Conservation (phyloP, 2,329 filamentous ascomycete genomes). For the Claviceps maximensis region DNA sequence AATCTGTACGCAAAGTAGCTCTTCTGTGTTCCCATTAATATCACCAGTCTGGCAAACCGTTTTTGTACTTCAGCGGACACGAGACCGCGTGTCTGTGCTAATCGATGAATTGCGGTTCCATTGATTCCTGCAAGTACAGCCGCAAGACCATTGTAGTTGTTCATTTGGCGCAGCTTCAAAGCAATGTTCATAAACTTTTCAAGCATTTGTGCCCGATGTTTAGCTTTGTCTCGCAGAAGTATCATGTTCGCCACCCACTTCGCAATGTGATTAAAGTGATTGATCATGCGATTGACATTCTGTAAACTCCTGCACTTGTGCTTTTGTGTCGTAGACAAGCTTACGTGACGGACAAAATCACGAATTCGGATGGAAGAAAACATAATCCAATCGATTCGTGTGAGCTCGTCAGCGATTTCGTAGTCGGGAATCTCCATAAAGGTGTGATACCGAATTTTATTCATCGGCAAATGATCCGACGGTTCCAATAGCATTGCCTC, state of each 20-base stretch:
- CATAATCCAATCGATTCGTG: constrained; percentile 95
- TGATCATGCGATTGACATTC: constrained; percentile 89
- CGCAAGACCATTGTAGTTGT: constrained; percentile 96
- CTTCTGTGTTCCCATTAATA: constrained; percentile 87
- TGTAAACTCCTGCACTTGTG: constrained; percentile 64
- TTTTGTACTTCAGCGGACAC: constrained; percentile 61
- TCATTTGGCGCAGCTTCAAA: constrained; percentile 70
- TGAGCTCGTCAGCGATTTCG: constrained; percentile 79
- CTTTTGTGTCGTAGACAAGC: constrained; percentile 55
- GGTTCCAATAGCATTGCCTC: constrained; percentile 63
- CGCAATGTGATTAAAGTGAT: constrained; percentile 78
- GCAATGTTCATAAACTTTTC: constrained; percentile 95
- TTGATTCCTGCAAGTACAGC: constrained; percentile 89
- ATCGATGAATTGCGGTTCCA: constrained; percentile 70
- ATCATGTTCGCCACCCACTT: constrained; percentile 76
- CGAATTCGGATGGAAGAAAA: constrained; percentile 89
- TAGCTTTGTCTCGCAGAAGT: constrained; percentile 84
- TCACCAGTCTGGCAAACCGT: constrained; percentile 74
- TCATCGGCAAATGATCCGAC: constrained; percentile 53
- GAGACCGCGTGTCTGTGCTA: constrained; percentile 65
- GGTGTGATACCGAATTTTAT: constrained; percentile 77
- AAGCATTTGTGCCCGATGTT: constrained; percentile 79
- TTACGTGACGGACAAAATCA: constrained; percentile 86
- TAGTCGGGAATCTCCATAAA: constrained; percentile 82
- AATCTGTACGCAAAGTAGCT: constrained; percentile 92